A percentile compares a stretch with the other conserved stretches of the same genome.
Evolutionary conservation across 306 rosid species (phyloP).

Genomic region (Quercus suber): DNA sequence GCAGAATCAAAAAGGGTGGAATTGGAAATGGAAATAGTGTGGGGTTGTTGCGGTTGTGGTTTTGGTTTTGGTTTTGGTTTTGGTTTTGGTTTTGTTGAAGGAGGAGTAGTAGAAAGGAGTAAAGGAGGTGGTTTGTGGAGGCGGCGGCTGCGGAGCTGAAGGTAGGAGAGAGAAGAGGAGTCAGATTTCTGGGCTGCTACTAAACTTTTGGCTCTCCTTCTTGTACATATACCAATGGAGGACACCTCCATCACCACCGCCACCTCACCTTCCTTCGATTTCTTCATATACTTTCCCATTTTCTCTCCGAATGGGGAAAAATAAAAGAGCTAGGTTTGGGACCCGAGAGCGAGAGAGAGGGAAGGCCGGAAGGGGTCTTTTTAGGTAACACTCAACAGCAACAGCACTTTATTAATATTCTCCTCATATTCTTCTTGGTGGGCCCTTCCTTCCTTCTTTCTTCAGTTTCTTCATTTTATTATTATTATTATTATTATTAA

Average conservation of each 20-base stretch:
- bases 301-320: neutral
- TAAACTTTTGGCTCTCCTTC: conserved; percentile 49
- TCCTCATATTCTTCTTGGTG: too few species aligned
- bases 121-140: conserved; percentile 55
- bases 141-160: conserved; percentile 86
- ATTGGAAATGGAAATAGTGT: too few species aligned
- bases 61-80: conserved; percentile 9
- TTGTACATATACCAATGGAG: conserved; percentile 69
- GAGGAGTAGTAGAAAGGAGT: neutral
- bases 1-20: too few species aligned
- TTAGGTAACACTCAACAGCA: too few species aligned
- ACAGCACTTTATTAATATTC: too few species aligned
- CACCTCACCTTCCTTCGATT: conserved; percentile 60
- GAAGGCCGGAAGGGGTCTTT: too few species aligned
- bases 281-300: conserved; percentile 85
- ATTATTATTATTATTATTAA: too few species aligned
- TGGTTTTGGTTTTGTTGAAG: neutral
- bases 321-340: too few species aligned
- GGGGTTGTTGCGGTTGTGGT: conserved; percentile 3
- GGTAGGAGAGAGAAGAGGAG: conserved; percentile 48
- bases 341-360: too few species aligned
- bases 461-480: too few species aligned
- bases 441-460: too few species aligned
- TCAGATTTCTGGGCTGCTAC: conserved; percentile 51
- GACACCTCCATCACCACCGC: conserved; percentile 51